Base-by-base conservation (phyloP, 371 early-diverging fungal species). In the Funneliformis caledonium region DNA sequence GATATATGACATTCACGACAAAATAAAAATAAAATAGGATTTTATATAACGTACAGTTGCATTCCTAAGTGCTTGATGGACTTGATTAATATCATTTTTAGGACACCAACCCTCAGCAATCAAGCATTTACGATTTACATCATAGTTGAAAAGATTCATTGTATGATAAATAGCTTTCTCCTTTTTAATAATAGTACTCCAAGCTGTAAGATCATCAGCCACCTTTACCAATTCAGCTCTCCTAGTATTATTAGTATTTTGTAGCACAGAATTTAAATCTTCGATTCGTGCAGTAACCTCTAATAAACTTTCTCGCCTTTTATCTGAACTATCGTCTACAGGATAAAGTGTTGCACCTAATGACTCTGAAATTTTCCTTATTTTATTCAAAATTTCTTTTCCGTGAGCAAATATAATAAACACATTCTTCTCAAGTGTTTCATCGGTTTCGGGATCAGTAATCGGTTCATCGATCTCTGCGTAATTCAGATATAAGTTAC, bases 61-160 rank as follows among this genome's bases (percentile, higher is more conserved):
- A 62, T 88, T 88, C 42, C 94, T 91, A 31, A 99, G 88, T 1
- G 97, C 92, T 45, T 93, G 88, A 83, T 96, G 94, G 75, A 98
- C 88, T 0, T 91, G 87, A 60, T 89, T 87, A 61, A 97, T 90
- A 84, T 94, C 92, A 82, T 92, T 91, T 59, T 93, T 92, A 33
- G 99, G 95, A 84, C 95, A 95, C 99, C 99, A 99, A 2, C 98
- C 99, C 87, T 99, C 98, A 50, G 98, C 97, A 86, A 98, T 96
- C 83, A 98, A 88, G 76, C 96, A 95, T 86, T 97, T 96, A 82
- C 96, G 93, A 85, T 93, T 95, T 68, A 87, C 88, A 83, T 98
- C 98, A 84, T 96, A 95, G 85, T 94, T 96, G 88, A 98, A 96
- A 84, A 92, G 86, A 84, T 99, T 98, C 95, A 98, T 93, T 50